Evolutionary conservation across 2,329 filamentous ascomycete genomes (phyloP).

Genomic region (Bisporella sp.): DNA sequence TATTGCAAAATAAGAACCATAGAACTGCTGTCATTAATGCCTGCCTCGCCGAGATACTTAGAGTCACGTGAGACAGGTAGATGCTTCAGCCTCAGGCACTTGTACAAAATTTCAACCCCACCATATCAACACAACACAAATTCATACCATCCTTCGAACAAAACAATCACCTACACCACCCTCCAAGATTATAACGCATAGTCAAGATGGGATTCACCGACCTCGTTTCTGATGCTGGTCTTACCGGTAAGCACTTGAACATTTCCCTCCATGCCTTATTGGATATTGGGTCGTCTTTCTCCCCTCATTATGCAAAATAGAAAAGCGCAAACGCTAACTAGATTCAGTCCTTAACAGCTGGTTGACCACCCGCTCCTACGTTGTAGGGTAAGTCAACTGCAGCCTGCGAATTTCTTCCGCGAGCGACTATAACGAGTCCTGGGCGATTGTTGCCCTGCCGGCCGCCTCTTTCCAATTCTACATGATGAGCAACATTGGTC

Average conservation of each 20-base stretch:
- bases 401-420: constrained; percentile 11
- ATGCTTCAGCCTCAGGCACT: too few relatives aligned
- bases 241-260: constrained; percentile 39
- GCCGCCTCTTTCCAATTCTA: constrained; percentile 21
- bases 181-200: too few relatives aligned
- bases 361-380: constrained; percentile 71
- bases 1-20: too few relatives aligned
- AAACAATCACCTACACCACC: too few relatives aligned
- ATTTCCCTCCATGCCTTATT: constrained; percentile 2
- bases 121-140: too few relatives aligned
- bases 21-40: too few relatives aligned
- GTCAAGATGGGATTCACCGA: constrained; percentile 61
- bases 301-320: constrained; percentile 8
- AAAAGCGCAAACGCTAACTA: constrained; percentile 16
- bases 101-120: too few relatives aligned
- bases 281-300: constrained; percentile 7
- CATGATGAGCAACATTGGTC: constrained; percentile 88
- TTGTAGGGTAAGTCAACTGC: constrained; percentile 63
- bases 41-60: too few relatives aligned
- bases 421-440: constrained; percentile 9
- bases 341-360: constrained; percentile 62
- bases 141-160: too few relatives aligned
- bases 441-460: constrained; percentile 7
- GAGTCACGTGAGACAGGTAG: too few relatives aligned
- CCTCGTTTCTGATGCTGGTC: constrained; percentile 58